phyloP scores from a whole-genome alignment of 202 grass and related monocot genomes.

The Zoysia matrella region DNA sequence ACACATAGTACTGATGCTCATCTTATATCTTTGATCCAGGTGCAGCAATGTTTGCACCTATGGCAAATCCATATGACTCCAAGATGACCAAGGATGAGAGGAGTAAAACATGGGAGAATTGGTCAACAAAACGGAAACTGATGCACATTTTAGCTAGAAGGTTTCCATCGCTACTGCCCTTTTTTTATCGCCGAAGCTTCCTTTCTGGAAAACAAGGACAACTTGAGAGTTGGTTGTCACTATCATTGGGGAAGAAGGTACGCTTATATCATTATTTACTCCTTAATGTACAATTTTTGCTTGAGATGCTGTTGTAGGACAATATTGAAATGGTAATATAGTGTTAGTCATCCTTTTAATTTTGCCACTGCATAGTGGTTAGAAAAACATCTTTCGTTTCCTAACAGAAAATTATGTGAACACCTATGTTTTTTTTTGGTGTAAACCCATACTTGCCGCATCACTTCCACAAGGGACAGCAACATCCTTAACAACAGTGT shows the following conservation, averaged over 20 bases:
- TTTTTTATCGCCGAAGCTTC: slow-evolving; percentile 80
- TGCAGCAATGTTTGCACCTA: slow-evolving; percentile 91
- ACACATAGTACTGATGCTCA: background rate
- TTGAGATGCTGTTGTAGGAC: too few relatives aligned
- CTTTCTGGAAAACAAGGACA: slow-evolving; percentile 82
- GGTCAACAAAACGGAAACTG: slow-evolving; percentile 80
- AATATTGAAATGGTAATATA: background rate
- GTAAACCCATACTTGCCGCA: background rate
- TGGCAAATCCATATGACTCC: slow-evolving; percentile 87
- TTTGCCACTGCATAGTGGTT: slow-evolving; percentile 11
- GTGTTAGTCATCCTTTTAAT: background rate
- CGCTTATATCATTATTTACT: slow-evolving; percentile 12
- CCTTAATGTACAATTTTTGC: slow-evolving; percentile 4
- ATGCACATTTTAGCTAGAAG: slow-evolving; percentile 91
- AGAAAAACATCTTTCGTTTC: slow-evolving; percentile 5
- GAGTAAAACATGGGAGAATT: slow-evolving; percentile 82
- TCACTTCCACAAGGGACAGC: slow-evolving; percentile 29
- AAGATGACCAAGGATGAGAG: slow-evolving; percentile 93
- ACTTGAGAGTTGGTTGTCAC: slow-evolving; percentile 78
- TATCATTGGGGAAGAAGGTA: slow-evolving; percentile 88
- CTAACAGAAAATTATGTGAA: slow-evolving; percentile 2
- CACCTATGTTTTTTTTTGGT: background rate
- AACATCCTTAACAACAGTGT: slow-evolving; percentile 23
- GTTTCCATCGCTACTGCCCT: slow-evolving; percentile 78
- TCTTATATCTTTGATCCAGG: slow-evolving; percentile 55